Conservation (phyloP, 225 moss, liverwort and hornwort genomes). For the Pseudoscleropodium purum region DNA sequence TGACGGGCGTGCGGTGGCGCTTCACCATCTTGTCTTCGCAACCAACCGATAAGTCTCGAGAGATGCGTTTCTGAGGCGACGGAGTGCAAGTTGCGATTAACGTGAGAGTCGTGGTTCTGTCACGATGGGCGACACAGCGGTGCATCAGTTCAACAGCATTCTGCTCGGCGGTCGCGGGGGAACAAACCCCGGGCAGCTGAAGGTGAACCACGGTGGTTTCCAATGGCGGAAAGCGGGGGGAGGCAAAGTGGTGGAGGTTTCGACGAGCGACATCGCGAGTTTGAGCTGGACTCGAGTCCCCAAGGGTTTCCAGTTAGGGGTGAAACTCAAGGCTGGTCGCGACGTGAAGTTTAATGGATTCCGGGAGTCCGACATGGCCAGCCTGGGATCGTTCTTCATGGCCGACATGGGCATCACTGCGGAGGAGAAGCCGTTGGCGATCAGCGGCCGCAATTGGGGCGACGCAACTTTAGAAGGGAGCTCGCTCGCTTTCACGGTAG, state of each 20-base stretch:
- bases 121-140: conserved; percentile 55
- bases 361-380: conserved; percentile 80
- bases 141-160: conserved; percentile 88
- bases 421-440: conserved; percentile 85
- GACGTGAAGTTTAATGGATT: conserved; percentile 96
- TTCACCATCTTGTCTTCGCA: neutral
- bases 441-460: conserved; percentile 97
- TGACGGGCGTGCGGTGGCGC: neutral
- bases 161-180: conserved; percentile 86
- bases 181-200: conserved; percentile 86
- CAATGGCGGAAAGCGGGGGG: conserved; percentile 91
- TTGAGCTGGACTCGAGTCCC: conserved; percentile 94
- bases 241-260: conserved; percentile 86
- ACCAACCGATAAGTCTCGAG: neutral
- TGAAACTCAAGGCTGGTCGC: conserved; percentile 76
- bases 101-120: neutral
- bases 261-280: conserved; percentile 58
- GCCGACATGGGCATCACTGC: conserved; percentile 73
- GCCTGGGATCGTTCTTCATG: conserved; percentile 64
- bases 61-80: neutral
- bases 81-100: neutral
- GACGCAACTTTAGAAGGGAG: conserved; percentile 84
- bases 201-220: conserved; percentile 82
- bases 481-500: conserved; percentile 70
- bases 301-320: conserved; percentile 79